Percentiles rank a stretch among this genome's conserved stretches.
phyloP scores from a whole-genome alignment of 768 basidiomycete genomes.

The Leucosporidium yakuticum region DNA sequence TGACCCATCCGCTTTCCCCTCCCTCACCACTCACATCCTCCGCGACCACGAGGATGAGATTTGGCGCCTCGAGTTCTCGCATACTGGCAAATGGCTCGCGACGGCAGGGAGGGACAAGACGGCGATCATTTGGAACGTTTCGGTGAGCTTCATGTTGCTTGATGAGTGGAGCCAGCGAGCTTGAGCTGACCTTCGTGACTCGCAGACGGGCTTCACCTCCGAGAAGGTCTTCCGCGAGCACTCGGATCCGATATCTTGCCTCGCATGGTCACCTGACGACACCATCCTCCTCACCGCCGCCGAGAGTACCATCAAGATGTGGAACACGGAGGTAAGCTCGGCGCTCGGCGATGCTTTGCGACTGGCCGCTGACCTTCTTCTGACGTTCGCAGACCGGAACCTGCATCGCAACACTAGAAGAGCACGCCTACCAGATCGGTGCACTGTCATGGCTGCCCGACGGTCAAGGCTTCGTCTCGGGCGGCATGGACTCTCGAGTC shows the following conservation, averaged over 20 bases:
- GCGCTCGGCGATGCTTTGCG: background rate
- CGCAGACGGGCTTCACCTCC: conserved; percentile 55
- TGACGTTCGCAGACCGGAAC: conserved; percentile 58
- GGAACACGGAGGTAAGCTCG: conserved; percentile 69
- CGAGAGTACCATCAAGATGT: conserved; percentile 75
- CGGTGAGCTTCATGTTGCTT: conserved; percentile 50
- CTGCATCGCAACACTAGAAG: conserved; percentile 56
- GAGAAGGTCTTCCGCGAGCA: conserved; percentile 59
- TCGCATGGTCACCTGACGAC: conserved; percentile 93
- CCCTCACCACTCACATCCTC: conserved; percentile 65
- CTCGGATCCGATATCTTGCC: conserved; percentile 64
- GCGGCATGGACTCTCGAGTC: conserved; percentile 75
- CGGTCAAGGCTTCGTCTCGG: conserved; percentile 81
- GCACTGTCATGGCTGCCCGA: conserved; percentile 83
- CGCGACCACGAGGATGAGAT: conserved; percentile 87
- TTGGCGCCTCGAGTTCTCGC: conserved; percentile 94
- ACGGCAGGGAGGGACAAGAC: conserved; percentile 80
- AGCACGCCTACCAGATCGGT: conserved; percentile 78
- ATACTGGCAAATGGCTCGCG: conserved; percentile 74
- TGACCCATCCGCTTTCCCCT: conserved; percentile 71
- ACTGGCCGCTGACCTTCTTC: background rate
- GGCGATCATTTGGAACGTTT: conserved; percentile 82
- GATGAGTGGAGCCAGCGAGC: background rate
- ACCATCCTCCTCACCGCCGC: conserved; percentile 72
- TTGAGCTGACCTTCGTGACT: background rate